Evolutionary conservation across 108 stramenopile species (phyloP).

Genomic region (Cylindrotheca closterium): DNA sequence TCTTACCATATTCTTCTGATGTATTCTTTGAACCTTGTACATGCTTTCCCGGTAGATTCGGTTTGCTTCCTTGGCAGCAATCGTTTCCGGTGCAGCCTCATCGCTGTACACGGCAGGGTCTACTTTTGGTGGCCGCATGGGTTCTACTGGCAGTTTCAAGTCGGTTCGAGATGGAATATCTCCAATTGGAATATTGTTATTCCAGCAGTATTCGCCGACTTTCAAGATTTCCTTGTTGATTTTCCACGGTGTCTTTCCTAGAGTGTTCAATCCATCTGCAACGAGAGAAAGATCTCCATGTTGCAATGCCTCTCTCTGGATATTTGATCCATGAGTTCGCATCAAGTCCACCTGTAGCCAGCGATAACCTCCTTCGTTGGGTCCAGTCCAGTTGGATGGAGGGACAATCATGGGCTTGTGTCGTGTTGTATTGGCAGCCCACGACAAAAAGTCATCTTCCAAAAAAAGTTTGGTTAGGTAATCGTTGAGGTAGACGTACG

Average conservation of each 20-base stretch:
- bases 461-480: conserved; percentile 42
- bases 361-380: conserved; percentile 77
- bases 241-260: conserved; percentile 84
- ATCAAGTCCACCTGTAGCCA: conserved; percentile 67
- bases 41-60: conserved; percentile 50
- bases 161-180: conserved; percentile 84
- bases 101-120: conserved; percentile 26
- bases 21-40: conserved; percentile 54
- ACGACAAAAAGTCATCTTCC: conserved; percentile 38
- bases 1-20: conserved; percentile 63
- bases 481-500: conserved; percentile 44
- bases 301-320: conserved; percentile 58
- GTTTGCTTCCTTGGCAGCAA: conserved; percentile 36
- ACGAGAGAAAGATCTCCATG: conserved; percentile 70
- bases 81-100: conserved; percentile 36
- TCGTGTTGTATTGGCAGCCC: conserved; percentile 50
- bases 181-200: conserved; percentile 72
- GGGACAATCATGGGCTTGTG: conserved; percentile 93
- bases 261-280: conserved; percentile 84
- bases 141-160: conserved; percentile 72
- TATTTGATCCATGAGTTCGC: conserved; percentile 76
- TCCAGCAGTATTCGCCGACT: conserved; percentile 75
- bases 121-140: conserved; percentile 31
- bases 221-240: conserved; percentile 83
- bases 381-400: conserved; percentile 78